Percentiles rank a stretch among this genome's conserved stretches.
Conservation (phyloP, 2,329 filamentous ascomycete species). For the Tolypocladium inflatum region DNA sequence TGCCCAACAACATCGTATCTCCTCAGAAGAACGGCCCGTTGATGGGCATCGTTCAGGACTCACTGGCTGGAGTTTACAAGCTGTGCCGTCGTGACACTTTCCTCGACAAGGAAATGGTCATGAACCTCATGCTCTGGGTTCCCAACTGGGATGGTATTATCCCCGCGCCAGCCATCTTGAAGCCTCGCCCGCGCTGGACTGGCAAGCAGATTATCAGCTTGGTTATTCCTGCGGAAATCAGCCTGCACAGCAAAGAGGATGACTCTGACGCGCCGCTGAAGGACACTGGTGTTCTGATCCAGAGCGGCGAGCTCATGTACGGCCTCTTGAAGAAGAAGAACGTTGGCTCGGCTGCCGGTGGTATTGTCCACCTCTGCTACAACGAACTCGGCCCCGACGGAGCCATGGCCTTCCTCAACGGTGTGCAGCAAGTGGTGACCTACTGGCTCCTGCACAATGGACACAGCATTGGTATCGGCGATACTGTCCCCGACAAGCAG, state of each 20-base stretch:
- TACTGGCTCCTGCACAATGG: slow-evolving; percentile 97
- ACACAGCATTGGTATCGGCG: slow-evolving; percentile 96
- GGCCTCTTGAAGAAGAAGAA: slow-evolving; percentile 90
- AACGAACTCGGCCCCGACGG: slow-evolving; percentile 84
- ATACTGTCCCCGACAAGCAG: slow-evolving; percentile 82
- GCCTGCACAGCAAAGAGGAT: slow-evolving; percentile 59
- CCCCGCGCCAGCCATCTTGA: slow-evolving; percentile 85
- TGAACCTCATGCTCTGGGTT: slow-evolving; percentile 97
- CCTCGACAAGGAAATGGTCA: slow-evolving; percentile 80
- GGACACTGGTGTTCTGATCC: slow-evolving; percentile 74
- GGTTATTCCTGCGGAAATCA: slow-evolving; percentile 81
- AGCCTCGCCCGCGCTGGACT: slow-evolving; percentile 88
- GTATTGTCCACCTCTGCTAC: slow-evolving; percentile 92
- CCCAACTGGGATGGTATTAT: slow-evolving; percentile 96
- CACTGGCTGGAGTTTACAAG: slow-evolving; percentile 93
- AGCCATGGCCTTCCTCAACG: slow-evolving; percentile 92
- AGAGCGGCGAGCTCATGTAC: slow-evolving; percentile 81
- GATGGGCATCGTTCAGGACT: slow-evolving; percentile 99
- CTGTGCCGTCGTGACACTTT: slow-evolving; percentile 89
- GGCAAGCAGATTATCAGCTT: slow-evolving; percentile 96
- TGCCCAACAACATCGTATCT: slow-evolving; percentile 97
- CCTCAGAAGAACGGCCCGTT: slow-evolving; percentile 92
- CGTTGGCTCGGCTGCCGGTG: slow-evolving; percentile 79
- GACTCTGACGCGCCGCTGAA: slow-evolving; percentile 52
- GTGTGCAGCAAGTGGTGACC: slow-evolving; percentile 86